phyloP scores from a whole-genome alignment of 176 grass and related monocot genomes.

The Olyra latifolia region DNA sequence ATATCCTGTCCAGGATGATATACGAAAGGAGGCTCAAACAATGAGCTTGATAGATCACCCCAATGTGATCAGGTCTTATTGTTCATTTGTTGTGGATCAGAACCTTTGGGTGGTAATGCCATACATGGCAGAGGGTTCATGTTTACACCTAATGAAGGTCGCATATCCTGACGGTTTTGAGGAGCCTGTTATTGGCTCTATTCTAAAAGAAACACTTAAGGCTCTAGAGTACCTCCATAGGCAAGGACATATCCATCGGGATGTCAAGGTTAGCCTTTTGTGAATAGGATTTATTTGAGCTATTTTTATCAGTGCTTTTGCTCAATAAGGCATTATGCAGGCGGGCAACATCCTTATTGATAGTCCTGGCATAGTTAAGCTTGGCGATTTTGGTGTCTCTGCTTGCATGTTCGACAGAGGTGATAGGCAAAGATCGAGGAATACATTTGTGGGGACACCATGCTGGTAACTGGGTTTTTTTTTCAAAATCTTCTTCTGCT shows the following conservation, averaged over 20 bases:
- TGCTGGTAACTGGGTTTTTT: constrained; percentile 64
- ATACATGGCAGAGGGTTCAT: constrained; percentile 93
- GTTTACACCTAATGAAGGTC: constrained; percentile 97
- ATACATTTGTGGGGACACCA: constrained; percentile 98
- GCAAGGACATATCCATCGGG: constrained; percentile 96
- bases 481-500: neutral
- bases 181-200: constrained; percentile 76
- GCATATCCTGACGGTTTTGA: constrained; percentile 86
- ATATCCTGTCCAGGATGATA: constrained; percentile 71
- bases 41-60: constrained; percentile 97
- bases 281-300: neutral
- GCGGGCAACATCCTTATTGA: constrained; percentile 98
- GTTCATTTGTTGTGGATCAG: constrained; percentile 82
- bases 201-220: constrained; percentile 93
- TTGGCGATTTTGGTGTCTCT: constrained; percentile 96
- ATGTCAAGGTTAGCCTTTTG: constrained; percentile 69
- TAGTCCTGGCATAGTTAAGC: constrained; percentile 75
- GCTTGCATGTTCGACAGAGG: constrained; percentile 99
- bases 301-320: neutral
- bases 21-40: constrained; percentile 84
- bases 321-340: constrained; percentile 46
- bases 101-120: constrained; percentile 98
- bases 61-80: constrained; percentile 83
- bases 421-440: constrained; percentile 95
- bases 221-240: constrained; percentile 90